Conservation (phyloP, 2,329 filamentous ascomycete species). For the Bipolaris sorokiniana region DNA sequence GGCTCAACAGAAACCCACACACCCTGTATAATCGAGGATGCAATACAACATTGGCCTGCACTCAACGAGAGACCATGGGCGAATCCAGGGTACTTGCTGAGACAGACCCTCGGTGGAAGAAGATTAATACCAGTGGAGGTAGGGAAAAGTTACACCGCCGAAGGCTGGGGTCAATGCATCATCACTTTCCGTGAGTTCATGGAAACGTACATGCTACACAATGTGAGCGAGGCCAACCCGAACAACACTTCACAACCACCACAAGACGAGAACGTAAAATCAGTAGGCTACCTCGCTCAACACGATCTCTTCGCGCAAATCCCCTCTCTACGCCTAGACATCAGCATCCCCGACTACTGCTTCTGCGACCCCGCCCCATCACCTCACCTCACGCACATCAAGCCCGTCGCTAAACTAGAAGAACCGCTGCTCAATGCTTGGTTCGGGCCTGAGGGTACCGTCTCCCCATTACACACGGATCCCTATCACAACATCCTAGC, state of each 20-base stretch:
- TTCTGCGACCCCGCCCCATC: constrained; percentile 64
- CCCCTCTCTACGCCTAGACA: constrained; percentile 75
- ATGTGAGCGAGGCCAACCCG: too few species aligned
- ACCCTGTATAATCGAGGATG: constrained; percentile 71
- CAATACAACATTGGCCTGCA: constrained; percentile 78
- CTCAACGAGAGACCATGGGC: constrained; percentile 72
- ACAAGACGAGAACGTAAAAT: background rate
- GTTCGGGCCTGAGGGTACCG: constrained; percentile 87
- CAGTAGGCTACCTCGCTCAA: constrained; percentile 86
- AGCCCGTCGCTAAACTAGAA: constrained; percentile 38
- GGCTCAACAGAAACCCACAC: constrained; percentile 41
- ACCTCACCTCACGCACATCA: constrained; percentile 22
- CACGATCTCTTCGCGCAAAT: constrained; percentile 87
- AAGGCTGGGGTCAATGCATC: constrained; percentile 82
- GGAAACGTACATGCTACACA: constrained; percentile 60
- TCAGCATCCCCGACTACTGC: constrained; percentile 82
- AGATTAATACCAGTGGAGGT: constrained; percentile 86
- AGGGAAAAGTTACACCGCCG: constrained; percentile 85
- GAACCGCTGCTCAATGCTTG: constrained; percentile 84
- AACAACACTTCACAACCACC: background rate
- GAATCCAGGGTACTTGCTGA: constrained; percentile 74
- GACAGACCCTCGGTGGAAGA: constrained; percentile 74
- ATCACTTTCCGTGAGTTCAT: constrained; percentile 77
- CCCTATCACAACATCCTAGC: constrained; percentile 91
- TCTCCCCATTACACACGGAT: constrained; percentile 92